Percentiles rank a stretch among this genome's conserved stretches.
Conservation (phyloP, 2,329 filamentous ascomycete genomes). For the Sordariomycetes sp. region DNA sequence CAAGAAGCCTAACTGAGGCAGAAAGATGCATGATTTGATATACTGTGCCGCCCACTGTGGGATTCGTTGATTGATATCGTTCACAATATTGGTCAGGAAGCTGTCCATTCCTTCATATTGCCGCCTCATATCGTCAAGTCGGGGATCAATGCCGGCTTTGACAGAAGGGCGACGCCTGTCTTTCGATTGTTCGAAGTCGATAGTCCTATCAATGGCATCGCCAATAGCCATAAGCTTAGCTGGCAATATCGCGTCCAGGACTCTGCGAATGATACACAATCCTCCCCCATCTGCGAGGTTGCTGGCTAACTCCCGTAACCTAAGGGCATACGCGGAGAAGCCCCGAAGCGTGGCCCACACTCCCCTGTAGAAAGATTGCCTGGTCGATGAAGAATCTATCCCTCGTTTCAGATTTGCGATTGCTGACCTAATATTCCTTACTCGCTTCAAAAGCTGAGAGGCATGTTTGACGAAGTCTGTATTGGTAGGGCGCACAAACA, state of each 20-base stretch:
- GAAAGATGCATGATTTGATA: conserved; percentile 72
- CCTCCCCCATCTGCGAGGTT: conserved; percentile 10
- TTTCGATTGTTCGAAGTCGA: conserved; percentile 74
- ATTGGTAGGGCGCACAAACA: conserved; percentile 63
- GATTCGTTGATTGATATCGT: conserved; percentile 51
- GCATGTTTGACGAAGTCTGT: conserved; percentile 43
- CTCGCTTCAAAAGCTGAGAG: conserved; percentile 51
- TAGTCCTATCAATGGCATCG: conserved; percentile 58
- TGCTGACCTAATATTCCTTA: conserved; percentile 66
- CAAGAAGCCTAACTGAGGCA: conserved; percentile 86
- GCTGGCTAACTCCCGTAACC: conserved; percentile 53
- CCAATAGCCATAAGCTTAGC: conserved; percentile 56
- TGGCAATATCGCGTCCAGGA: conserved; percentile 51
- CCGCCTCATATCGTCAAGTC: conserved; percentile 70
- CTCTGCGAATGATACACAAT: conserved; percentile 12
- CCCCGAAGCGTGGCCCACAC: conserved; percentile 64
- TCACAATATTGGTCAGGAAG: conserved; percentile 60
- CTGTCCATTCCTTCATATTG: conserved; percentile 69
- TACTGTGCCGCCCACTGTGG: conserved; percentile 47
- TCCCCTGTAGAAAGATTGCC: conserved; percentile 48
- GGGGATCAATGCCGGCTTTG: conserved; percentile 57
- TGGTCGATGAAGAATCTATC: conserved; percentile 42
- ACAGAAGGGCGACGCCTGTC: conserved; percentile 66
- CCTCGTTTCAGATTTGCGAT: conserved; percentile 71
- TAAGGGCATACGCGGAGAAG: conserved; percentile 64